Evolutionary conservation across 768 basidiomycete genomes (phyloP).

Genomic region (Ramaria sp.): DNA sequence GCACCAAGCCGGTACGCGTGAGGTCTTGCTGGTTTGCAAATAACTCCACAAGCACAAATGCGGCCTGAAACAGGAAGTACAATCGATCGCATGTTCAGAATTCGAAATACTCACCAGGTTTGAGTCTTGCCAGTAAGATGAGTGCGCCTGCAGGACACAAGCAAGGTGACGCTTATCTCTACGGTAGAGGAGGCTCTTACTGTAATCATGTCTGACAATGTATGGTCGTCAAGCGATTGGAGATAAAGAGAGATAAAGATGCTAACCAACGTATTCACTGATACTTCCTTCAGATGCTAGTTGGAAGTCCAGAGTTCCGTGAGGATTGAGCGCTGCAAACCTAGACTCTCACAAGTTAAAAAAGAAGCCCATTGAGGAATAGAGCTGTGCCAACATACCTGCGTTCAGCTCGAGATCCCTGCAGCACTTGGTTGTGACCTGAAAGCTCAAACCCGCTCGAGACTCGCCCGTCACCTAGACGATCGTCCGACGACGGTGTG

Average conservation of each 20-base stretch:
- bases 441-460: slow-evolving; percentile 9
- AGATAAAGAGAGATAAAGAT: background rate
- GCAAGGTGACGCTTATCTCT: too few species aligned
- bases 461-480: background rate
- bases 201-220: slow-evolving; percentile 13
- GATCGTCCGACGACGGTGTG: background rate
- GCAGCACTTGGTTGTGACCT: slow-evolving; percentile 11
- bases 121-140: slow-evolving; percentile 27
- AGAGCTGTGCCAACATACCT: slow-evolving; percentile 10
- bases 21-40: slow-evolving; percentile 25
- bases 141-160: slow-evolving; percentile 23
- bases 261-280: slow-evolving; percentile 26
- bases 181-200: too few species aligned
- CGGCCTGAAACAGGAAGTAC: slow-evolving; percentile 17
- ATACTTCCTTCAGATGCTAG: slow-evolving; percentile 26
- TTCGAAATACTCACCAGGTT: slow-evolving; percentile 19
- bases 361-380: background rate
- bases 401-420: slow-evolving; percentile 16
- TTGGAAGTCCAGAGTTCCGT: slow-evolving; percentile 31
- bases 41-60: slow-evolving; percentile 28
- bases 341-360: slow-evolving; percentile 12
- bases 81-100: too few species aligned
- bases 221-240: slow-evolving; percentile 10
- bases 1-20: slow-evolving; percentile 24
- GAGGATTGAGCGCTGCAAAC: slow-evolving; percentile 32